These are phyloP conservation scores for Elymus sibiricus DNA, from an alignment of 176 grass and related monocot genomes.

Conservation along the genomic window DNA sequence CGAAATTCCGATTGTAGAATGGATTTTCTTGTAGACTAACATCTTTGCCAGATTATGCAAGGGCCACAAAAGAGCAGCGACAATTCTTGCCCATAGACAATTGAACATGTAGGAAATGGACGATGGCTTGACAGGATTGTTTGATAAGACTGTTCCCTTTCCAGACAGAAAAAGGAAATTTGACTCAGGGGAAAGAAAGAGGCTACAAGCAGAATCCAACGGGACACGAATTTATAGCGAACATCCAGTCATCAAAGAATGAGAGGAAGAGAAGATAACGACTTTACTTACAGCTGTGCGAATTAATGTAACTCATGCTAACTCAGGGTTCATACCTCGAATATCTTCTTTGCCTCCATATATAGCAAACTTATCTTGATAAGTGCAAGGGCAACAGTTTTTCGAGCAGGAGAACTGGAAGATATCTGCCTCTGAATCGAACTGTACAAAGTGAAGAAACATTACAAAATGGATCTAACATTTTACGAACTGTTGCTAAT, in stretches of 20 bases:
- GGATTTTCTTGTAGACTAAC: constrained; percentile 86
- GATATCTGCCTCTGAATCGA: constrained; percentile 92
- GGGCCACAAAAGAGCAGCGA: constrained; percentile 68
- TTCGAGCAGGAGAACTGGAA: constrained; percentile 56
- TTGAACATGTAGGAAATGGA: constrained; percentile 42
- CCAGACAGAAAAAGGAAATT: constrained; percentile 4
- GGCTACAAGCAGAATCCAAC: background rate
- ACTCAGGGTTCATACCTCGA: constrained; percentile 47
- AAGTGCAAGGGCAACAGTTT: constrained; percentile 62
- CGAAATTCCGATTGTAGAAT: constrained; percentile 80
- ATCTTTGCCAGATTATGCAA: constrained; percentile 85
- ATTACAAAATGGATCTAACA: constrained; percentile 22
- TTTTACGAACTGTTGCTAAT: background rate
- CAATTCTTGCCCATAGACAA: constrained; percentile 67
- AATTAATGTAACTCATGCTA: background rate
- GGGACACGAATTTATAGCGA: background rate
- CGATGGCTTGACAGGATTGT: constrained; percentile 44
- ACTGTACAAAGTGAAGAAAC: constrained; percentile 49
- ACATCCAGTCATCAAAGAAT: constrained; percentile 2
- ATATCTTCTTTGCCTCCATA: constrained; percentile 82
- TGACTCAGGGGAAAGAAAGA: constrained; percentile 18
- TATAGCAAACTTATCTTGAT: constrained; percentile 92
- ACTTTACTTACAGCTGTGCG: background rate
- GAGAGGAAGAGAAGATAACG: background rate
- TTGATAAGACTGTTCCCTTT: constrained; percentile 75